Evolutionary conservation across 148 eudicot genomes (phyloP).

Genomic region (Vaccinium corymbosum): DNA sequence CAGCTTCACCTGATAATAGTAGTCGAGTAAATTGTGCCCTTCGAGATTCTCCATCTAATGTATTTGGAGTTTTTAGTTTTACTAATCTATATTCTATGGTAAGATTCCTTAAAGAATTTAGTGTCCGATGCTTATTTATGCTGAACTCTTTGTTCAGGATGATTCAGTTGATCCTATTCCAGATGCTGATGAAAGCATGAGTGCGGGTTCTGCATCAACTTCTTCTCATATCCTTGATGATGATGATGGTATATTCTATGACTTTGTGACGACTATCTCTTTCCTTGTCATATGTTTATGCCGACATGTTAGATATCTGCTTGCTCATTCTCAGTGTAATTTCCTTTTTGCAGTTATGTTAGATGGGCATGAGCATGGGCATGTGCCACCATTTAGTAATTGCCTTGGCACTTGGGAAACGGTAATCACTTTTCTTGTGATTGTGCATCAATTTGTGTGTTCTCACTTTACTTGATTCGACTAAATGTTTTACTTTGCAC

Average conservation of each 20-base stretch:
- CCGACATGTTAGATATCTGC: neutral
- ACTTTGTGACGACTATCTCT: neutral
- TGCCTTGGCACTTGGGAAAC: slow-evolving; percentile 31
- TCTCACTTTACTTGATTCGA: neutral
- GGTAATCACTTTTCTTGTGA: slow-evolving; percentile 33
- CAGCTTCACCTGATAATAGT: slow-evolving; percentile 22
- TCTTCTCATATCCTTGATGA: slow-evolving; percentile 31
- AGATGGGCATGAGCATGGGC: slow-evolving; percentile 27
- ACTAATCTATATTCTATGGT: neutral
- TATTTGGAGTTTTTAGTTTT: slow-evolving; percentile 25
- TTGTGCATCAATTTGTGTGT: neutral
- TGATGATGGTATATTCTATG: slow-evolving; percentile 31
- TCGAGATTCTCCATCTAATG: slow-evolving; percentile 43
- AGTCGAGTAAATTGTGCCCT: slow-evolving; percentile 22
- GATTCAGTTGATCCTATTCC: slow-evolving; percentile 35
- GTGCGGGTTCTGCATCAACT: slow-evolving; percentile 42
- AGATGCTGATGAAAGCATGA: slow-evolving; percentile 39
- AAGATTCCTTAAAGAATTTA: neutral
- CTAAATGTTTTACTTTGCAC: slow-evolving; percentile 5
- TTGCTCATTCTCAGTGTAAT: slow-evolving; percentile 14
- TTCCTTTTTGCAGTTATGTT: slow-evolving; percentile 28
- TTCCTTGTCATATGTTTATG: slow-evolving; percentile 4
- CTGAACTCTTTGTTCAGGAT: slow-evolving; percentile 37
- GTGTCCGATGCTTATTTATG: slow-evolving; percentile 8
- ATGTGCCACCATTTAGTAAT: slow-evolving; percentile 26